Evolutionary conservation across 179 eudicot genomes (phyloP), one percentile per base, ranked within the genome.

Genomic region (Heliamphora pulchella): DNA sequence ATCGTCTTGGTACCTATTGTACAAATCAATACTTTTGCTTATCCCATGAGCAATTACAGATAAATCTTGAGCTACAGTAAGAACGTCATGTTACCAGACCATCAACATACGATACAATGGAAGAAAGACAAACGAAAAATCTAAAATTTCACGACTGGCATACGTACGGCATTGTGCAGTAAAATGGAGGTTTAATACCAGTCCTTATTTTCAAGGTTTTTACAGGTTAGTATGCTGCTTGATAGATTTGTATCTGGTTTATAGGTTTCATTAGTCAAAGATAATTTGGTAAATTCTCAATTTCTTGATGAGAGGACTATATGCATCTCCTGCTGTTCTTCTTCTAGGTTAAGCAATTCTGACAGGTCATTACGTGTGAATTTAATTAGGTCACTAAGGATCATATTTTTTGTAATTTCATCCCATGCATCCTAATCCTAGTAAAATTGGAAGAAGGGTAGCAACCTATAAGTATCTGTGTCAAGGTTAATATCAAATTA

Each of bases 1-100:
- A 86, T 96, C 99, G 89, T 96, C 99, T 82, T 96, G 99, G 82
- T 96, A 96, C 86, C 99, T 96, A 84, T 78, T 61, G 58, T 57
- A 79, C 7, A 72, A 65, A 76, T 13, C 46, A 57, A 13, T 79
- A 50, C 18, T 69, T 47, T 61, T 18, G 7, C 53, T 71, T 20
- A 39, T 20, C 71, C 50, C 51, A 59, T 2, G 39, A 47, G 65
- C 59, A 46, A 58, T 61, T 46, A 61, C 47, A 59, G 10, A 46
- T 31, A 58, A 63, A 58, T 13, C 44, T 62, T 11, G 44, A 70
- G 69, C 74, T 17, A 78, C 54, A 55, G 46, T 54, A 13, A 51
- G 50, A 50, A 66, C 3, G 48, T 47, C 63, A 10, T 64, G 22
- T 77, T 78, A 54, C 69, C 10, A 39, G 8, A 50, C 62, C 61